These are phyloP conservation scores for Neonectria neomacrospora DNA, from an alignment of 2,329 filamentous ascomycete genomes.

Conservation along the genomic window DNA sequence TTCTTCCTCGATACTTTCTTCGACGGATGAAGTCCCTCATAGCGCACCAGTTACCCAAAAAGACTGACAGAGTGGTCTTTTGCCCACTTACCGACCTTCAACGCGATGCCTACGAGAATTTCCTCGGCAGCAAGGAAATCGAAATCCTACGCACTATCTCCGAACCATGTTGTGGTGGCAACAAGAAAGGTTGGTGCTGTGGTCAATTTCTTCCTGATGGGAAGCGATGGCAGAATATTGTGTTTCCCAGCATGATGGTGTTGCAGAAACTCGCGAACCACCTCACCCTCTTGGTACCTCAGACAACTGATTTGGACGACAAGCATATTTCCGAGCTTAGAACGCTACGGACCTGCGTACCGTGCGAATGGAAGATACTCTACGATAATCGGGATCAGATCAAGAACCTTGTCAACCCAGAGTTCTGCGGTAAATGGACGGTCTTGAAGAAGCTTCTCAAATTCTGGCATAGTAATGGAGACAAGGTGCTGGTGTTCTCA, in stretches of 20 bases:
- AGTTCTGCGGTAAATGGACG: constrained; percentile 98
- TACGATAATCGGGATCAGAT: constrained; percentile 83
- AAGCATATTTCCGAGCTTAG: constrained; percentile 83
- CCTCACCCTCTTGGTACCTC: constrained; percentile 85
- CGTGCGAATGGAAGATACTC: constrained; percentile 77
- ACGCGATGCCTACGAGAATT: constrained; percentile 82
- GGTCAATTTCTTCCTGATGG: constrained; percentile 68
- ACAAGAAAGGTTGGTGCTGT: constrained; percentile 83
- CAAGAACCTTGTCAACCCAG: constrained; percentile 82
- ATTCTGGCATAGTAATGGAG: constrained; percentile 89
- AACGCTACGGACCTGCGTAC: constrained; percentile 78
- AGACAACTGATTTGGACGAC: constrained; percentile 68
- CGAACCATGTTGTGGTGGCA: constrained; percentile 74
- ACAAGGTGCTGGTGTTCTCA: constrained; percentile 96
- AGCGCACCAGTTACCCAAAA: constrained; percentile 91
- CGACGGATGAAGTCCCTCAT: constrained; percentile 94
- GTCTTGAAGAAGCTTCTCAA: constrained; percentile 85
- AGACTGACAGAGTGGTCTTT: constrained; percentile 94
- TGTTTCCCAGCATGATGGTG: constrained; percentile 86
- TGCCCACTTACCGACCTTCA: constrained; percentile 89
- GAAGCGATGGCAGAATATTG: constrained; percentile 76
- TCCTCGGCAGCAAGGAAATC: constrained; percentile 76
- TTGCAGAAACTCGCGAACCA: constrained; percentile 94
- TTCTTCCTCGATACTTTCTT: constrained; percentile 90
- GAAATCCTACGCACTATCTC: constrained; percentile 74